These are phyloP conservation scores for Malassezia caprae DNA, from an alignment of 1,284 basidiomycete species.

Conservation along the genomic window DNA sequence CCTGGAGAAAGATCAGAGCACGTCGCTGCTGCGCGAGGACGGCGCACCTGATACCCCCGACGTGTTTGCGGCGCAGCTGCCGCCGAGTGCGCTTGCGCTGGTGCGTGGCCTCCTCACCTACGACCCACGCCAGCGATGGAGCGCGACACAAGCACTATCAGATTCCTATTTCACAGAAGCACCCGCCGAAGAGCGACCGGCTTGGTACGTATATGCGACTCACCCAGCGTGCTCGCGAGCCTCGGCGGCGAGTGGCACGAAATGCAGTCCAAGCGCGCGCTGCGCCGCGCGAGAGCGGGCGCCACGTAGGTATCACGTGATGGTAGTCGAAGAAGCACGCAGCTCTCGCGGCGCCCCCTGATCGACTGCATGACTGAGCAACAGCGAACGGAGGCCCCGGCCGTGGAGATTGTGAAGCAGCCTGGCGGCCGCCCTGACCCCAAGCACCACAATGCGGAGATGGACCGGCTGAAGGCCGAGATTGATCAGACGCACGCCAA, in stretches of 20 bases:
- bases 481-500: constrained; percentile 39
- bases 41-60: background rate
- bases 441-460: constrained; percentile 33
- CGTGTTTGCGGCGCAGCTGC: constrained; percentile 18
- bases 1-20: background rate
- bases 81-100: constrained; percentile 63
- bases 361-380: background rate
- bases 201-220: constrained; percentile 57
- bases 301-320: constrained; percentile 12
- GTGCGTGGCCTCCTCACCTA: constrained; percentile 72
- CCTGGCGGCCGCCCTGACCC: constrained; percentile 43
- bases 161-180: constrained; percentile 74
- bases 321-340: constrained; percentile 1
- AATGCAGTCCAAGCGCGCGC: constrained; percentile 54
- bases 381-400: background rate
- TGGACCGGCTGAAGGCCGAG: constrained; percentile 37
- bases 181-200: constrained; percentile 64
- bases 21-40: background rate
- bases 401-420: constrained; percentile 38
- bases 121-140: constrained; percentile 67
- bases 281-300: constrained; percentile 19
- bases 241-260: constrained; percentile 90
- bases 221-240: constrained; percentile 50
- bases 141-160: constrained; percentile 68
- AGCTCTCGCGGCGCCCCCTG: background rate